phyloP scores from a whole-genome alignment of 148 eudicot species.

The Vaccinium myrtillus region DNA sequence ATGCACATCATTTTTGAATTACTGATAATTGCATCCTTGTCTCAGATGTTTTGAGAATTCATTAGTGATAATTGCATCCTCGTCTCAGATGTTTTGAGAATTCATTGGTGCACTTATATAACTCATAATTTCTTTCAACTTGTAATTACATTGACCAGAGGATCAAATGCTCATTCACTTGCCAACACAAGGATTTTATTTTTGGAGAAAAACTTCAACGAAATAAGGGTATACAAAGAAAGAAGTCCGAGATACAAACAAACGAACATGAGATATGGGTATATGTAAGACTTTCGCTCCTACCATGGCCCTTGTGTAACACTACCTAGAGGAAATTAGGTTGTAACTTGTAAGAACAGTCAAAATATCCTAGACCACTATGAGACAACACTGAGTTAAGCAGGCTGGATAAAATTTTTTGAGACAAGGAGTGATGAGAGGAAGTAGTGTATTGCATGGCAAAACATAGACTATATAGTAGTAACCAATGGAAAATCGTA shows the following conservation, averaged over 20 bases:
- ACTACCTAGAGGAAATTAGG: constrained; percentile 5
- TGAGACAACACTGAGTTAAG: background rate
- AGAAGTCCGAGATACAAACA: background rate
- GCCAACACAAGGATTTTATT: background rate
- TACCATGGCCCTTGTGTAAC: background rate
- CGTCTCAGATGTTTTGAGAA: background rate
- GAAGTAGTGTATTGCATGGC: background rate
- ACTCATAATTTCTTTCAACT: background rate
- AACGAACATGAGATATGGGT: background rate
- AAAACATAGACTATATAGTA: background rate
- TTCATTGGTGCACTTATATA: background rate
- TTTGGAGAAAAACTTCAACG: background rate
- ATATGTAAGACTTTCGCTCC: background rate
- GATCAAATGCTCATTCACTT: background rate
- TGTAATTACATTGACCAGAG: background rate
- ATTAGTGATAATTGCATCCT: background rate
- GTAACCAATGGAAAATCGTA: background rate
- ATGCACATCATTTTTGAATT: background rate
- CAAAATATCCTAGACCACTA: background rate
- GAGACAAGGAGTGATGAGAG: background rate
- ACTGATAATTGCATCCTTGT: background rate
- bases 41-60: background rate
- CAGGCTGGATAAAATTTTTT: background rate
- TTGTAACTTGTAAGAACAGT: background rate
- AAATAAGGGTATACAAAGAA: background rate